Base-by-base conservation (phyloP, 345 rosid genomes). In the Eucalyptus cloeziana region DNA sequence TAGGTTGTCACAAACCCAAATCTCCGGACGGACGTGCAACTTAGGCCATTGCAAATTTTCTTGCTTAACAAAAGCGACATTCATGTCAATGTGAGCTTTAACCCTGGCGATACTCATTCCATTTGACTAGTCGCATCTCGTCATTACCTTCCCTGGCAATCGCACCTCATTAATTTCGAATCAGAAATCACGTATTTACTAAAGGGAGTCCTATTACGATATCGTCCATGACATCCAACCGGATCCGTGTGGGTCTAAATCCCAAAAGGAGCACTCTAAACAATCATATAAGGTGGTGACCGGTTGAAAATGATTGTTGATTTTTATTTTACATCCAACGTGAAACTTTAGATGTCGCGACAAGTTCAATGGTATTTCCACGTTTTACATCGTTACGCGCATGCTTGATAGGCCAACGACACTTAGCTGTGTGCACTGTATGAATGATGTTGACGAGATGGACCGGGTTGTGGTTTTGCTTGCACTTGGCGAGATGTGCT, bases 221-320 rank as follows among this genome's bases (percentile, higher is more conserved):
- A 71, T 19, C 6, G 1, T 71, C 4, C 3, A 22, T 17, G 10
- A 71, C 81, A 71, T 37, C 5, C 13, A 22, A 10, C 2, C 7
- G 25, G 81, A 17, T 37, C 0, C 8, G 3, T 3, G 1, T 71
- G 7, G 15, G 7, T 5, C 1, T 40, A 21, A 21, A 21, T 76
- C 15, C 2, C 47, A 37, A 76, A 76, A 76, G 0, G 4, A 37
- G 3, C 8, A 19, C 27, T 19, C 45, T 11, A 2, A 76, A 76
- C 8, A 37, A 37, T 76, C 8, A 37, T 21, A 37, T 21, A 37
- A 37, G 27, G 3, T 19, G 5, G 14, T 19, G 13, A 19, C 25
- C 0, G 10, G 13, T 37, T 37, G 25, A 76, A 76, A 37, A 5
- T 7, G 3, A 76, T 10, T 7, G 3, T 10, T 19, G 14, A 22